Base-by-base conservation (phyloP, 345 rosid species). In the Combretum micranthum region DNA sequence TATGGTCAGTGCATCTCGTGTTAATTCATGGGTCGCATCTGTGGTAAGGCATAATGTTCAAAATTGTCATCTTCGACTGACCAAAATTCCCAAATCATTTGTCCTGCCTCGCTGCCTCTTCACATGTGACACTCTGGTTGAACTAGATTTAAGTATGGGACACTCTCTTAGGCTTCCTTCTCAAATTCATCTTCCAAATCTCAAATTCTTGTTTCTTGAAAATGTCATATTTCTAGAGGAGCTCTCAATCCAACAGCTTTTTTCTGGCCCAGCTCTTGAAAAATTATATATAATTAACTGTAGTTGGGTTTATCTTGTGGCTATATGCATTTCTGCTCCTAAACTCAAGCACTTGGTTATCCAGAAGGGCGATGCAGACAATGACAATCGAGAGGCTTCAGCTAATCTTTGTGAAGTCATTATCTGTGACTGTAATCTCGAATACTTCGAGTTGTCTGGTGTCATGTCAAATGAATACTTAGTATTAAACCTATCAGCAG, bases 131-230 rank as follows among this genome's bases (percentile, higher is more conserved):
- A 53, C 43, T 23, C 43, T 53, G 20, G 22, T 42, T 14, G 13
- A 3, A 19, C 11, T 53, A 19, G 56, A 16, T 20, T 53, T 53
- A 22, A 16, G 13, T 14, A 53, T 53, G 14, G 37, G 39, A 3
- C 15, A 18, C 20, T 19, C 19, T 16, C 21, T 57, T 47, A 8
- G 5, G 15, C 47, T 57, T 17, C 50, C 60, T 0, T 42, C 47
- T 57, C 17, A 7, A 20, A 44, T 57, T 42, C 18, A 17, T 25
- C 49, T 57, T 21, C 32, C 60, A 0, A 37, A 42, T 57, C 50
- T 56, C 45, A 44, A 44, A 45, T 25, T 56, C 60, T 42, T 56
- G 60, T 25, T 11, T 23, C 60, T 56, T 6, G 2, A 16, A n/a
- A 15, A 43, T 22, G 22, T 56, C 49, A 56, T 26, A 3, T 56